phyloP scores from a whole-genome alignment of 2,329 filamentous ascomycete genomes.

The Paramyrothecium sp. region DNA sequence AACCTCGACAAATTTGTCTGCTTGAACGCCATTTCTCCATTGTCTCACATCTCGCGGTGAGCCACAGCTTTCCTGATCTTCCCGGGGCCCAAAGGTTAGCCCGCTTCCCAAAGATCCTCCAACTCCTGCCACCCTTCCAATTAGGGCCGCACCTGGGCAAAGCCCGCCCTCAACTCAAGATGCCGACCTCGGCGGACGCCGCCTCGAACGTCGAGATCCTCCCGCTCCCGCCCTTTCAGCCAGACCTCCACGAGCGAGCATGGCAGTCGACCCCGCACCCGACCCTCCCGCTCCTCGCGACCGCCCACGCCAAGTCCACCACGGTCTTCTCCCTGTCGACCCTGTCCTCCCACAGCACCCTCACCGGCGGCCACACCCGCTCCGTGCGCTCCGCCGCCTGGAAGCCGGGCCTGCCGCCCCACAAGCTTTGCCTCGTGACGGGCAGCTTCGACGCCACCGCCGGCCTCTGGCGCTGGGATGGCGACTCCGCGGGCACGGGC shows the following conservation, averaged over 20 bases:
- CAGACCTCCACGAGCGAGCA: conserved; percentile 66
- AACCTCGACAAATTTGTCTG: neutral
- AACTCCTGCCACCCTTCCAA: neutral
- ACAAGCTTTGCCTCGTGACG: conserved; percentile 78
- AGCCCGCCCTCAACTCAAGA: conserved; percentile 14
- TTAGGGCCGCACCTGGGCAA: neutral
- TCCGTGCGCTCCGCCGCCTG: conserved; percentile 84
- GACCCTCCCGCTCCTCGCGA: conserved; percentile 82
- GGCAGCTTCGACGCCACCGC: conserved; percentile 93
- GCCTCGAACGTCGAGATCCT: conserved; percentile 27
- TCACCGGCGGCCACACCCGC: conserved; percentile 86
- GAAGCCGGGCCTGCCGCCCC: conserved; percentile 68
- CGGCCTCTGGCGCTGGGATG: conserved; percentile 74
- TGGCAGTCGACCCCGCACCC: conserved; percentile 89
- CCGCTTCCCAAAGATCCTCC: too few species aligned
- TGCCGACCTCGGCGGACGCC: conserved; percentile 19
- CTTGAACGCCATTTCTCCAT: neutral
- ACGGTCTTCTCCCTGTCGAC: conserved; percentile 86
- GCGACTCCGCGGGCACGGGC: conserved; percentile 35
- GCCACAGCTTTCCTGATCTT: too few species aligned
- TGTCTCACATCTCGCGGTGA: neutral
- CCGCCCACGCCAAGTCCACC: conserved; percentile 81
- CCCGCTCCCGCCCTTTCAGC: conserved; percentile 50
- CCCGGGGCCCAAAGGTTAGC: too few species aligned
- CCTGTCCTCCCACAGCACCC: conserved; percentile 73